Evolutionary conservation across 2,329 filamentous ascomycete species (phyloP), one percentile per base, ranked within the genome.

Genomic region (Talaromyces albobiverticillius): DNA sequence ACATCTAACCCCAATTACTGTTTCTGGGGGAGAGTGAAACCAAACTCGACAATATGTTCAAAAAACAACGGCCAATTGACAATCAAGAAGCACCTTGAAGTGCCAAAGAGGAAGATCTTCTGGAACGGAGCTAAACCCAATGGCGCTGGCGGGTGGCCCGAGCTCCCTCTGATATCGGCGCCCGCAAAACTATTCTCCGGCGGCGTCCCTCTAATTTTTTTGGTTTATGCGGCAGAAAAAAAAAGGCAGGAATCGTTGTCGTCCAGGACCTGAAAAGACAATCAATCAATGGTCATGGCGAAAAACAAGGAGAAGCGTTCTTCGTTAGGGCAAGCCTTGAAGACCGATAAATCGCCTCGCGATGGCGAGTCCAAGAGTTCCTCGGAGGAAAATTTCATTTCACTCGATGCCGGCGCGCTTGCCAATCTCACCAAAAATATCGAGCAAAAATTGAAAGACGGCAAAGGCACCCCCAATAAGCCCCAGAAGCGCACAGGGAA

Each of bases 371-470:
- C 57, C n/a, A 43, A 62, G 46, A 62, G 62, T 41, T 22, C 60
- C 14, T 53, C 46, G 22, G 54, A 42, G 36, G 58, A 60, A n/a
- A 64, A 64, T 40, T 61, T 60, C 38, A 67, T 71, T 23, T 62
- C 70, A 43, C 56, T 74, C 16, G 70, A 73, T 48, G 69, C 69
- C 52, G 63, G 66, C 53, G 70, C 70, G 46, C 71, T 75, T 54
- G 71, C 70, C 43, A 71, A 68, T 50, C 64, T 75, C 51, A 71
- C 71, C 57, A 66, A 72, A 57, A 70, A 69, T 61, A 71, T 75
- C 54, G 71, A 76, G 61, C 67, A 71, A 57, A 71, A 65, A 48
- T 62, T 71, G 61, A 68, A 71, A 56, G 66, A 65, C 40, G 61
- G 68, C 56, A 67, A 60, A 51, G 59, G 61, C 16, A 56, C 59